Evolutionary conservation across 2,329 filamentous ascomycete species (phyloP).

Genomic region (Colletotrichum cordylinicola): DNA sequence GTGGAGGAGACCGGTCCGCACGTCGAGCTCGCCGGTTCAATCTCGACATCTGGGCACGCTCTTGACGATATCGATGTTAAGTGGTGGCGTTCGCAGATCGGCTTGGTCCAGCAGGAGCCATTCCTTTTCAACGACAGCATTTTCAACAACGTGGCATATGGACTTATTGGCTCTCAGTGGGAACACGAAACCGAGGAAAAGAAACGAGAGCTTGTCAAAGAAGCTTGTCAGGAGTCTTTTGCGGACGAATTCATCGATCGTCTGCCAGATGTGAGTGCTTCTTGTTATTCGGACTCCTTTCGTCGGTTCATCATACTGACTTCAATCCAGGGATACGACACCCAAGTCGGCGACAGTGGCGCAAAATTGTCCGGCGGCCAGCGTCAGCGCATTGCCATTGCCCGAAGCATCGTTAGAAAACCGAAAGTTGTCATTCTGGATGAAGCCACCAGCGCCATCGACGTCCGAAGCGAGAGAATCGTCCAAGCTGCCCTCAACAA

Average conservation of each 20-base stretch:
- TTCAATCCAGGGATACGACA: constrained; percentile 67
- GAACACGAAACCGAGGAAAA: constrained; percentile 58
- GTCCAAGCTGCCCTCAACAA: constrained; percentile 70
- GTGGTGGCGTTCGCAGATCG: constrained; percentile 68
- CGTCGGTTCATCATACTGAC: neutral
- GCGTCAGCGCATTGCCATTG: constrained; percentile 82
- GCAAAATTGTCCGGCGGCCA: constrained; percentile 85
- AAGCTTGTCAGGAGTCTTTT: constrained; percentile 71
- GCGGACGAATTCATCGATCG: constrained; percentile 72
- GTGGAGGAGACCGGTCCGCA: constrained; percentile 43
- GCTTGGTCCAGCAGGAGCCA: constrained; percentile 72
- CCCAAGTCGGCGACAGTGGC: constrained; percentile 62
- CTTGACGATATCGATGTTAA: constrained; percentile 66
- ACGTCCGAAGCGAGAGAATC: constrained; percentile 59
- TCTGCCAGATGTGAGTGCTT: constrained; percentile 55
- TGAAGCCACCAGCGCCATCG: constrained; percentile 75
- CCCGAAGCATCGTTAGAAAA: constrained; percentile 74
- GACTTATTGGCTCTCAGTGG: constrained; percentile 58
- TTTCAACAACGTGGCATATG: constrained; percentile 66
- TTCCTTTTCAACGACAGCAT: constrained; percentile 73
- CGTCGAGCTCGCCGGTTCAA: constrained; percentile 55
- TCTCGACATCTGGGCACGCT: constrained; percentile 58
- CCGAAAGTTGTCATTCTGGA: constrained; percentile 78
- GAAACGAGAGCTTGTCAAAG: constrained; percentile 64
- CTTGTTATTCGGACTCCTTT: neutral